Evolutionary conservation across 1,284 basidiomycete genomes (phyloP), one percentile per base, ranked within the genome.

Genomic region (Porphyrellus sp.): DNA sequence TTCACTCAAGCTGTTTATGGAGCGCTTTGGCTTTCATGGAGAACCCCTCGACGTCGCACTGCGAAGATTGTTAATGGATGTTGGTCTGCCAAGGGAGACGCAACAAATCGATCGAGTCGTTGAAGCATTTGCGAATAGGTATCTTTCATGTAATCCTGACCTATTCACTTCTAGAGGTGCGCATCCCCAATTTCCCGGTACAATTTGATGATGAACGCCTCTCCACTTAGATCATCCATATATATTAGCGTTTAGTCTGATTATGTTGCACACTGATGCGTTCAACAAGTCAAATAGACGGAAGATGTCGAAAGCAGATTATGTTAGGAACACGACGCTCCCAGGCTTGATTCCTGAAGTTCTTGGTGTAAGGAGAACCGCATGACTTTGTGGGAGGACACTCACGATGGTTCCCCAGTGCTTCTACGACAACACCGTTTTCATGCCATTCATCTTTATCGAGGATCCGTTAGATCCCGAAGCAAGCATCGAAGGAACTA

Each of bases 51-150:
- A 99, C 67, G 85, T 99, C 37, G 92, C 97, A 6, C 72, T 99
- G 42, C 88, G 97, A 30, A 87, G 86, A 63, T 70, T 99, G 51
- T 79, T 99, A 33, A 93, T 98, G 89, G 85, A 93, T 61, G 83
- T 97, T 43, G 85, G 89, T 46, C 78, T 99, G 44, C 96, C 96
- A 4, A 81, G 86, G 56, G 96, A 99, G 75, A 98, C 96, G 0
- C 97, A 99, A 69, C 96, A 99, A 72, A 99, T 99, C 56, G 97
- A 99, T 70, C 82, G 96, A 47, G 91, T 98, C 46, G 93, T 99
- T 67, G 94, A 98, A 71, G 91, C 91, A 0, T 99, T 99, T 70
- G 90, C 96, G 8, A 78, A 77, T 48, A 81, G 90, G 52, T 99
- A 98, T 72, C 74, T 83, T 53, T 75, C 81, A 51, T 95, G 93